Base-by-base conservation (phyloP, 2,329 filamentous ascomycete species). In the Parascedosporium putredinis region DNA sequence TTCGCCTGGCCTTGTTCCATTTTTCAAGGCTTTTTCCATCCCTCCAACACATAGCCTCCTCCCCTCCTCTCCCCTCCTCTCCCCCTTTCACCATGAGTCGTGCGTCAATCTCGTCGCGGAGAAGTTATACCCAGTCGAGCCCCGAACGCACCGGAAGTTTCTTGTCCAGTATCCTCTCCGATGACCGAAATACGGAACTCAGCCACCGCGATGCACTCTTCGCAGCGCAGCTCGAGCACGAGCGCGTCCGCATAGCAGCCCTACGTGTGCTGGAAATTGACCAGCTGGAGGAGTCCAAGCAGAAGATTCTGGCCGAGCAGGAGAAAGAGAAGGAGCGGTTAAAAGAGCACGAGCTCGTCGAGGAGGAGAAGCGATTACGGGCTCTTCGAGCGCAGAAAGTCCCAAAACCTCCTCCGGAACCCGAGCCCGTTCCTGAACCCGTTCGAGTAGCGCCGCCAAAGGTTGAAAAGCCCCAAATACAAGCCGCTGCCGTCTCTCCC, bases 141-240 rank as follows among this genome's bases (percentile, higher is more conserved):
- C 70, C 70, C 7, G 66, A 69, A 20, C 63, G 67, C 47, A 57
- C 66, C 7, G 56, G 67, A 5, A 77, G 27, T 12, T 12, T 7
- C 12, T 31, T 78, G 52, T 74, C 79, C 20, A 74, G 71, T 22
- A 75, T 87, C 24, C 81, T 88, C 52, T 70, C 71, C 36, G 76
- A 80, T 47, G 73, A 78, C 27, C 74, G 77, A 31, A 81, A 86
- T 54, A 77, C 75, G 29, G 81, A 83, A 59, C 69, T 76, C 46
- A 72, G 71, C 50, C 83, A 88, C 60, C 73, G 75, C 51, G 76
- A 81, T 56, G 83, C 84, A 12, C 74, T 91, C 14, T 77, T 76
- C 43, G 75, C 76, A 44, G 83, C 83, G 3, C 78, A 79, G 45
- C 71, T 72, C 12, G 77, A 84, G 58, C 86, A 89, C 61, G 77